Evolutionary conservation across 139 green algal species (phyloP).

Genomic region (Prasinococcaceae sp.): DNA sequence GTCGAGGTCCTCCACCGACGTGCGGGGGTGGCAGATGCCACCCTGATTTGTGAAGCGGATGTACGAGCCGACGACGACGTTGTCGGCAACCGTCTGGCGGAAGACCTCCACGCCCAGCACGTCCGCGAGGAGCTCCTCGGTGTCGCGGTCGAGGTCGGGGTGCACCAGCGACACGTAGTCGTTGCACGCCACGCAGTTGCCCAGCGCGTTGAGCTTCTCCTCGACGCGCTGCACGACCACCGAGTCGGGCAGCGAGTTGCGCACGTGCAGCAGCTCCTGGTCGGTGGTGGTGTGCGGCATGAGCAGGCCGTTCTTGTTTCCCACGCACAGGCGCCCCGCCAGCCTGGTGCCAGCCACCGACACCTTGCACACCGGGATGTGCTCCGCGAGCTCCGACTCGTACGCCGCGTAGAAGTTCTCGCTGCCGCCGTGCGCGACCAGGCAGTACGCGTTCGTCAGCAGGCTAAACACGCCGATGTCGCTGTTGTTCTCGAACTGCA

Average conservation of each 20-base stretch:
- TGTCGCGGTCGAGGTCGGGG: slow-evolving; percentile 90
- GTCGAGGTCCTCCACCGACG: slow-evolving; percentile 93
- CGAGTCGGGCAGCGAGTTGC: slow-evolving; percentile 90
- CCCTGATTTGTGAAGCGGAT: slow-evolving; percentile 88
- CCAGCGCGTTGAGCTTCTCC: slow-evolving; percentile 88
- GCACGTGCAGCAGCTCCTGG: slow-evolving; percentile 92
- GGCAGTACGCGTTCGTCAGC: slow-evolving; percentile 88
- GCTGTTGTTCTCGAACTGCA: slow-evolving; percentile 89
- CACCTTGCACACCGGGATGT: slow-evolving; percentile 93
- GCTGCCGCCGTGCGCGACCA: slow-evolving; percentile 70
- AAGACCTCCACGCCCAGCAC: slow-evolving; percentile 98
- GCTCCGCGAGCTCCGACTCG: slow-evolving; percentile 85
- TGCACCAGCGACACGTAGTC: slow-evolving; percentile 97
- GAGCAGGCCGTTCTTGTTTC: slow-evolving; percentile 95
- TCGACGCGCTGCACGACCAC: slow-evolving; percentile 95
- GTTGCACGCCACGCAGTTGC: slow-evolving; percentile 97
- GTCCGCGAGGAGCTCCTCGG: slow-evolving; percentile 81
- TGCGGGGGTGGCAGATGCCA: slow-evolving; percentile 82
- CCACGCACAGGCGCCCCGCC: slow-evolving; percentile 62
- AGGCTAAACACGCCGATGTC: slow-evolving; percentile 93
- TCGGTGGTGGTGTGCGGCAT: slow-evolving; percentile 88
- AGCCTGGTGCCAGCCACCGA: slow-evolving; percentile 84
- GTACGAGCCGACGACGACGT: slow-evolving; percentile 89
- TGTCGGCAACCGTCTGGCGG: slow-evolving; percentile 84
- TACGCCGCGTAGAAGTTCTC: slow-evolving; percentile 99